Base-by-base conservation (phyloP, 495 filamentous ascomycete genomes). In the Xylaria acuta region DNA sequence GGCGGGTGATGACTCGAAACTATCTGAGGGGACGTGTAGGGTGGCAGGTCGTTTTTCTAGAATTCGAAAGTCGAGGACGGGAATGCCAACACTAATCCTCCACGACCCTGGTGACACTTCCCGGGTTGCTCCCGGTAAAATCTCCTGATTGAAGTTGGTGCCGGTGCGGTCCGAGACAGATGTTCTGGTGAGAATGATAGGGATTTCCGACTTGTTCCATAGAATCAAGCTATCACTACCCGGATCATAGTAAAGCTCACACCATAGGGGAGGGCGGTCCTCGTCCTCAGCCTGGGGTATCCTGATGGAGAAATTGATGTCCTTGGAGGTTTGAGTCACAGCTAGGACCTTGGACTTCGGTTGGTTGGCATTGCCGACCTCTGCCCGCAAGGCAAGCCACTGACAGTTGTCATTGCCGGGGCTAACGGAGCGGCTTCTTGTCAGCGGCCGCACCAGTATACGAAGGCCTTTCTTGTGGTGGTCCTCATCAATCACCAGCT, bases 231-330 rank as follows among this genome's bases (percentile, higher is more conserved):
- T 80, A 76, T 86, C 83, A 76, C 84, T 83, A 70, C 80, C 75
- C n/a, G 85, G 85, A 70, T 85, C 82, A 69, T 85, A 86, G 67
- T 84, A 86, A 53, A 86, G 79, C 70, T 85, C 83, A 75, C 83
- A 85, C 81, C 81, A 84, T 38, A 86, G 72, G 14, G 82, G 81
- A 12, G 83, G 80, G 38, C 81, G 76, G 25, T 64, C 74, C 34
- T 76, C 80, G 38, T 80, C 76, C 40, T 82, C 76, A n/a, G 77
- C 80, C 77, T 80, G 76, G 1, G 83, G 84, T 51, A 86, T 84
- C 54, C 80, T 80, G 70, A 86, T 82, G 5, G 85, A 84, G 72
- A 84, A 86, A 49, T 83, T 85, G 78, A 86, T 83, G 65, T 86
- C 83, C 64, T 82, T 78, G 8, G 78, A 75, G 3, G 85, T 86